phyloP scores from a whole-genome alignment of 2,329 filamentous ascomycete genomes.

The Lecanicillium sp. region DNA sequence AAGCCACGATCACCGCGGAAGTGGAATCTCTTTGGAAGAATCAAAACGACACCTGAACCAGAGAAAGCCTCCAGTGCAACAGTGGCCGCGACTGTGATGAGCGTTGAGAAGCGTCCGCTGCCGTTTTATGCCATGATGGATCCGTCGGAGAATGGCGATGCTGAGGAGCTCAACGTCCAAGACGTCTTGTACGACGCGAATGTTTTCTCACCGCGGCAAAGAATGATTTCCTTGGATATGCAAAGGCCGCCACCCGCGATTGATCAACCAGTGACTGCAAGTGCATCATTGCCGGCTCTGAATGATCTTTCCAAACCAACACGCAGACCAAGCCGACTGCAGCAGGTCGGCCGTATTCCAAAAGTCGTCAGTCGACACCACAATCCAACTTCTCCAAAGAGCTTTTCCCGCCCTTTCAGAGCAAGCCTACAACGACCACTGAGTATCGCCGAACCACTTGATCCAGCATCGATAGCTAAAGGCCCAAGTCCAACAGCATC shows the following conservation, averaged over 20 bases:
- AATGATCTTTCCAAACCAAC: not conserved
- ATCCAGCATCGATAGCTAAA: conserved; percentile 39
- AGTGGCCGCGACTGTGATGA: conserved; percentile 44
- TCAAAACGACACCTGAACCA: conserved; percentile 36
- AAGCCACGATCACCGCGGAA: conserved; percentile 49
- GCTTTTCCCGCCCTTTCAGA: conserved; percentile 78
- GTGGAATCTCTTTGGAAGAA: conserved; percentile 59
- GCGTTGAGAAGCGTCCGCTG: conserved; percentile 44
- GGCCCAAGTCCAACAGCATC: conserved; percentile 40
- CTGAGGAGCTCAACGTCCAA: conserved; percentile 33
- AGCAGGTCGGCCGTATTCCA: conserved; percentile 81
- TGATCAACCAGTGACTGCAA: not conserved
- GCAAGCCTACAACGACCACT: conserved; percentile 38
- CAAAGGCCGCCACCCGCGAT: not conserved
- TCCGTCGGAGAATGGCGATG: conserved; percentile 48
- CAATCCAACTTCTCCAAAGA: conserved; percentile 64
- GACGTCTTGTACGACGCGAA: conserved; percentile 45
- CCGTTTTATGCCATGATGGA: conserved; percentile 60
- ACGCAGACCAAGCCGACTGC: conserved; percentile 52
- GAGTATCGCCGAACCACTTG: conserved; percentile 24
- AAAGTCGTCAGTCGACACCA: conserved; percentile 66
- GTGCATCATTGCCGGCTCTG: not conserved
- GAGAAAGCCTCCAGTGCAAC: conserved; percentile 33
- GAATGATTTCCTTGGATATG: conserved; percentile 9
- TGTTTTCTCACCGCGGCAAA: conserved; percentile 3